phyloP scores from a whole-genome alignment of 495 filamentous ascomycete genomes.

The Niebla homalea region DNA sequence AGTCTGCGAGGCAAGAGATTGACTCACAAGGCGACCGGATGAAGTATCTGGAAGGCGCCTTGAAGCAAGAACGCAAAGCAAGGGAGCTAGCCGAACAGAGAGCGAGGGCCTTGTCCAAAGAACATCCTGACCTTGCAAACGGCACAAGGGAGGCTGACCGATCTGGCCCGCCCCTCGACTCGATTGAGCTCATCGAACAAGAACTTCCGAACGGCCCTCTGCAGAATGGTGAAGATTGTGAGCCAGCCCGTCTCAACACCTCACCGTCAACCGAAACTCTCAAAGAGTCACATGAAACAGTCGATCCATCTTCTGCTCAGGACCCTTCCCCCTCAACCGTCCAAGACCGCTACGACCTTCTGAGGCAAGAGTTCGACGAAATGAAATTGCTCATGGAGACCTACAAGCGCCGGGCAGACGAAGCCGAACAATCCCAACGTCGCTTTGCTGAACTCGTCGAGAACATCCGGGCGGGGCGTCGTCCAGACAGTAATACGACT shows the following conservation, averaged over 20 bases:
- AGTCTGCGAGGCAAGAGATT: conserved; percentile 63
- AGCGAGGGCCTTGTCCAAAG: conserved; percentile 50
- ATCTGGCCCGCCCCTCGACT: conserved; percentile 23
- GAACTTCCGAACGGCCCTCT: conserved; percentile 9
- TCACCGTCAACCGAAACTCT: conserved; percentile 9
- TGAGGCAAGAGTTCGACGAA: conserved; percentile 72
- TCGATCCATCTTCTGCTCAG: no score
- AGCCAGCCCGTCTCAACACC: conserved; percentile 1
- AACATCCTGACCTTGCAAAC: conserved; percentile 17
- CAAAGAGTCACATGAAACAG: no score
- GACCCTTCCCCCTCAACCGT: conserved; percentile 15
- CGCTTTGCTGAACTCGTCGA: conserved; percentile 82
- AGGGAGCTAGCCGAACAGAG: conserved; percentile 73
- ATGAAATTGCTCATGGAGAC: conserved; percentile 66
- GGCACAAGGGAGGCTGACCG: conserved; percentile 19
- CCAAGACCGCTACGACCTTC: conserved; percentile 38
- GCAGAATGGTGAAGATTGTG: conserved; percentile 9
- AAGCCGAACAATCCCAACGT: conserved; percentile 65
- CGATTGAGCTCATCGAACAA: conserved; percentile 10
- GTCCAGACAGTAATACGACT: neutral
- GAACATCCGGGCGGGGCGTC: conserved; percentile 42
- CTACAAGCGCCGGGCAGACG: conserved; percentile 65
- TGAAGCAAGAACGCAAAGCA: conserved; percentile 67
- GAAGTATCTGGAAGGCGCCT: conserved; percentile 64
- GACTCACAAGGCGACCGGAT: conserved; percentile 65